Evolutionary conservation across 306 rosid species (phyloP).

Genomic region (Prinsepia uniflora): DNA sequence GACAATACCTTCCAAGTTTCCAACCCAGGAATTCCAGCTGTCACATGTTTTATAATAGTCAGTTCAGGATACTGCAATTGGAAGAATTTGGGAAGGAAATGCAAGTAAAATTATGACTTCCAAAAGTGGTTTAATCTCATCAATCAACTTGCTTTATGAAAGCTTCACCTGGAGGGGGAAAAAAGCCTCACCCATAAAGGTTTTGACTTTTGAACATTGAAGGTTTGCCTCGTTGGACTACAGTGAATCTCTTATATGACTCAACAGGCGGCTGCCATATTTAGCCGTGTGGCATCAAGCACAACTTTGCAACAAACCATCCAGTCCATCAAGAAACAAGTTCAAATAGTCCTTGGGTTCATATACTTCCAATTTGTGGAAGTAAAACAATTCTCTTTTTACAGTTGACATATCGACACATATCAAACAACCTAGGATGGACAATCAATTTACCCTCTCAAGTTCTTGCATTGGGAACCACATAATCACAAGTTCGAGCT

Average conservation of each 20-base stretch:
- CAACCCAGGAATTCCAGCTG: slow-evolving; percentile 5
- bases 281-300: slow-evolving; percentile 24
- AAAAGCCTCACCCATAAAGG: slow-evolving; percentile 21
- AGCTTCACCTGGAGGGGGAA: not conserved
- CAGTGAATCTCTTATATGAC: slow-evolving; percentile 26
- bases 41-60: slow-evolving; percentile 13
- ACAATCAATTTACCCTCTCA: slow-evolving; percentile 27
- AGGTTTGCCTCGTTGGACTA: slow-evolving; percentile 24
- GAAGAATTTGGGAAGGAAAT: not conserved
- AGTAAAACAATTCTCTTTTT: not conserved
- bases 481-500: slow-evolving; percentile 24
- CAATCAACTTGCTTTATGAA: not conserved
- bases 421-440: slow-evolving; percentile 13
- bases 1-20: not conserved
- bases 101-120: not conserved
- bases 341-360: slow-evolving; percentile 10
- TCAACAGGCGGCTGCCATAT: slow-evolving; percentile 17
- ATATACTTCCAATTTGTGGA: slow-evolving; percentile 13
- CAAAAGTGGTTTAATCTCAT: not conserved
- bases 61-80: not conserved
- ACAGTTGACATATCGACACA: not conserved
- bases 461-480: slow-evolving; percentile 36
- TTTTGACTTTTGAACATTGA: slow-evolving; percentile 15
- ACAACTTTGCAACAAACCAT: slow-evolving; percentile 18
- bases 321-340: slow-evolving; percentile 22